Evolutionary conservation across 768 basidiomycete genomes (phyloP), one percentile per base, ranked within the genome.

Genomic region (Calocybe indica): DNA sequence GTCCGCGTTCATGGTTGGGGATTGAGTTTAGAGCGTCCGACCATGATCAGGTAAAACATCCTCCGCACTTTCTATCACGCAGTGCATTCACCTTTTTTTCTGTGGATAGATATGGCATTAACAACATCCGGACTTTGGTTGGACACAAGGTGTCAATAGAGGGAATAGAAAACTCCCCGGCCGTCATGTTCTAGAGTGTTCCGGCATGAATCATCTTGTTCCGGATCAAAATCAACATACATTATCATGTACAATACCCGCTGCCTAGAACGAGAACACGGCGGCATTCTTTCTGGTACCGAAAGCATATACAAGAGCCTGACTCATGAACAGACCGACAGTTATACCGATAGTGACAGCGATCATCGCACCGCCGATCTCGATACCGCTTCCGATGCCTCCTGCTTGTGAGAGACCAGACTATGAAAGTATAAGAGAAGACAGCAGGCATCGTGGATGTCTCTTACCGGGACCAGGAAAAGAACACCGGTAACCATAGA

Each of bases 1-100:
- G 92, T 98, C 8, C 85, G 93, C 22, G 95, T 97, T 22, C 90
- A 93, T 52, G 96, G 96, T 12, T 99, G 94, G 92, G 96, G 96
- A 40, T 79, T 99, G 52, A 80, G 84, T 59, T 72, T 98, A 29
- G 96, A 99, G 70, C 73, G 96, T 51, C 96, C 96, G 12, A 98
- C 96, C 1, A 98, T 99, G 96, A 98, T 99, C 69, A 82, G 93
- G 91, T 92, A 55, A 55, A 83, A 67, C 7, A 30, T 10, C 34
- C 10, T 46, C 31, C 7, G 28, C 37, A 3, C 14, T 22, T 22
- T 22, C 22, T 22, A 37, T 9, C 37, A 14, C 34, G 5, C 14
- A 44, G 47, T 12, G 9, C 31, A 43, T 7, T 40, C 43, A 33
- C 15, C 22, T 34, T 32, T 43, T 29, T 37, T 40, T 28, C 52